Evolutionary conservation across 73 alveolate species (phyloP), one percentile per base, ranked within the genome.

Genomic region (Stentor coeruleus): DNA sequence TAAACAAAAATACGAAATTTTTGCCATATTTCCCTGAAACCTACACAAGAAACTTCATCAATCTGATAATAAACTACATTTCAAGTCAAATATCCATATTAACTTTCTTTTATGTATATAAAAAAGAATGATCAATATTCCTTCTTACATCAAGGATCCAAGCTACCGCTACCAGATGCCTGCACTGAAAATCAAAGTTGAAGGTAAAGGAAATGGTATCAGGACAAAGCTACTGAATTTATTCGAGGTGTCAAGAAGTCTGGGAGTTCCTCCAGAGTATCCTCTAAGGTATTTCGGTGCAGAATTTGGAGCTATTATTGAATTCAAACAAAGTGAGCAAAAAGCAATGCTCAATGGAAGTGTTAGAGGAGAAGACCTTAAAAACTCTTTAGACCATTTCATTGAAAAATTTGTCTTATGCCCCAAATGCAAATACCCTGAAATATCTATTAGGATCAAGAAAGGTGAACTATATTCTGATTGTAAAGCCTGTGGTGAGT

Each of bases 151-250:
- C 72, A 91, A 93, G 76, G 98, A 93, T 84, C 96, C 96, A 59
- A 83, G 83, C 74, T 90, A 93, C 60, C 92, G 96, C 59, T 93
- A 93, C 85, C 85, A 93, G 85, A 93, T 93, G 98, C 98, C 98
- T 38, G 93, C 89, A 41, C 84, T 93, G 88, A 38, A 59, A 20
- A 79, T 92, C 76, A 92, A 92, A 91, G 88, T 88, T 41, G 97
- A 91, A 82, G 88, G 95, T 72, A 86, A 91, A 87, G 96, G 96
- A 33, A 93, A 93, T 84, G 98, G 98, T 41, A 92, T 92, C 77
- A 91, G 91, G 81, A 93, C 96, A 28, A 92, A 93, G 87, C 66
- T 93, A 3, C 75, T 93, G 84, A 93, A 93, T 79, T 82, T 92
- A 20, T 92, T 85, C 38, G 98, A 91, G 75, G 93, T 93, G 40